Conservation (phyloP, 768 basidiomycete species). For the Trametes villosa region DNA sequence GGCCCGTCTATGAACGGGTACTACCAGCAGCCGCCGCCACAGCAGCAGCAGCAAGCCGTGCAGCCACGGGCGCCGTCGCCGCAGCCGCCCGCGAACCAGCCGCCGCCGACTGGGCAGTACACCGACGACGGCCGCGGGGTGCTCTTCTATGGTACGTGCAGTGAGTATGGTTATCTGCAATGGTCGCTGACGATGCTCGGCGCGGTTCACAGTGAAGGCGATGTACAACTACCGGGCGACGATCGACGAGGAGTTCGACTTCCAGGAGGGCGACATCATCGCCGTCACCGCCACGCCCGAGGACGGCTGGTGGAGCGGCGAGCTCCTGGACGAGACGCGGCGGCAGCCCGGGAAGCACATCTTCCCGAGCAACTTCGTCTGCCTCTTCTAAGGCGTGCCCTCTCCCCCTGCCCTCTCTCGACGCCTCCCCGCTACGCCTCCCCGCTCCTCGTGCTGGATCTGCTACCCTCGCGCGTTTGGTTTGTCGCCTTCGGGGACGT, state of each 20-base stretch:
- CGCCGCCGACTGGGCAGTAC: conserved; percentile 69
- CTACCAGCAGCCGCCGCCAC: conserved; percentile 37
- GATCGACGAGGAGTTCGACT: conserved; percentile 94
- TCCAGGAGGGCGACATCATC: conserved; percentile 93
- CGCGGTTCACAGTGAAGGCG: conserved; percentile 68
- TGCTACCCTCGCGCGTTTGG: not conserved
- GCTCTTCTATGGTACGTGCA: conserved; percentile 80
- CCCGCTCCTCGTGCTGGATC: not conserved
- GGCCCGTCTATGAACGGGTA: conserved; percentile 36
- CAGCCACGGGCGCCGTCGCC: conserved; percentile 57
- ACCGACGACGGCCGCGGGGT: conserved; percentile 84
- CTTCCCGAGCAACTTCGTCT: conserved; percentile 90
- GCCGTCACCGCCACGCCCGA: conserved; percentile 93
- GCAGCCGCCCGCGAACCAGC: conserved; percentile 38
- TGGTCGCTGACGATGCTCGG: not conserved
- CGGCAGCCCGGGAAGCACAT: conserved; percentile 73
- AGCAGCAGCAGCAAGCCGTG: conserved; percentile 39
- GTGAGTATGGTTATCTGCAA: not conserved
- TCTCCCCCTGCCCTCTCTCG: too few relatives aligned
- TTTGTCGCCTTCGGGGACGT: not conserved
- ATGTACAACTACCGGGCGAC: conserved; percentile 85
- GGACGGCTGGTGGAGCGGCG: conserved; percentile 98
- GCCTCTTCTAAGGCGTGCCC: conserved; percentile 72
- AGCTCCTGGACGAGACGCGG: conserved; percentile 75
- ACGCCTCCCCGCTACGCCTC: not conserved